phyloP scores from a whole-genome alignment of 1,284 basidiomycete genomes.

The Neonothopanus nambi region DNA sequence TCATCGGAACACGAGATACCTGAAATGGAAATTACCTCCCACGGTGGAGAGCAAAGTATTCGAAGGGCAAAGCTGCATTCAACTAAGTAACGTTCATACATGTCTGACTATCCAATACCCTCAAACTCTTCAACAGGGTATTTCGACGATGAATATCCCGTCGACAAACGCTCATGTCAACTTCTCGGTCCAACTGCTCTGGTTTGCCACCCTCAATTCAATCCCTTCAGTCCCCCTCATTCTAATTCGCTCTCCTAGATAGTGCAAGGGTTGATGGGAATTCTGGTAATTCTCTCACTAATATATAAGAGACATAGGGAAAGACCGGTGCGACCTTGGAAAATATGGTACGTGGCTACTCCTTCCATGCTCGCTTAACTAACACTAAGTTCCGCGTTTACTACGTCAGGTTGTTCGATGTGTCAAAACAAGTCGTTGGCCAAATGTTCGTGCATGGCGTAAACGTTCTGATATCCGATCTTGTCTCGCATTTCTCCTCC shows the following conservation, averaged over 20 bases:
- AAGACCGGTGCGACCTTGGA: slow-evolving; percentile 84
- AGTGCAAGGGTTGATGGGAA: slow-evolving; percentile 84
- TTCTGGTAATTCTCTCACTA: slow-evolving; percentile 83
- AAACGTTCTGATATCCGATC: slow-evolving; percentile 81
- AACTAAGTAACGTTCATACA: neutral
- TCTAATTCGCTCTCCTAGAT: slow-evolving; percentile 43
- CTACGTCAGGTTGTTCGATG: slow-evolving; percentile 87
- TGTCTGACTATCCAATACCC: neutral
- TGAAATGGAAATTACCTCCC: too few species aligned
- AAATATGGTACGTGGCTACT: slow-evolving; percentile 72
- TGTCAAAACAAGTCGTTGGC: slow-evolving; percentile 90
- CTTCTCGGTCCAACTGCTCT: slow-evolving; percentile 69
- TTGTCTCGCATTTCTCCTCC: slow-evolving; percentile 65
- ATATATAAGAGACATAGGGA: slow-evolving; percentile 90
- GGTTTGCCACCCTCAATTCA: slow-evolving; percentile 36
- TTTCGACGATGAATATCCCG: slow-evolving; percentile 33
- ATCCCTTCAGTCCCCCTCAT: slow-evolving; percentile 16
- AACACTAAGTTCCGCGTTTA: slow-evolving; percentile 13
- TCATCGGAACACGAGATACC: too few species aligned
- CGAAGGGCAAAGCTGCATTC: too few species aligned
- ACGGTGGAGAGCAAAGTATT: too few species aligned
- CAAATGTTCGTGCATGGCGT: slow-evolving; percentile 88
- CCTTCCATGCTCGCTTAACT: slow-evolving; percentile 2
- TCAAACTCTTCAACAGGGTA: slow-evolving; percentile 2
- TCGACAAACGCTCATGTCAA: slow-evolving; percentile 62